These are phyloP conservation scores for Fennellomyces sp. DNA, from an alignment of 371 early-diverging fungal species.

Conservation along the genomic window DNA sequence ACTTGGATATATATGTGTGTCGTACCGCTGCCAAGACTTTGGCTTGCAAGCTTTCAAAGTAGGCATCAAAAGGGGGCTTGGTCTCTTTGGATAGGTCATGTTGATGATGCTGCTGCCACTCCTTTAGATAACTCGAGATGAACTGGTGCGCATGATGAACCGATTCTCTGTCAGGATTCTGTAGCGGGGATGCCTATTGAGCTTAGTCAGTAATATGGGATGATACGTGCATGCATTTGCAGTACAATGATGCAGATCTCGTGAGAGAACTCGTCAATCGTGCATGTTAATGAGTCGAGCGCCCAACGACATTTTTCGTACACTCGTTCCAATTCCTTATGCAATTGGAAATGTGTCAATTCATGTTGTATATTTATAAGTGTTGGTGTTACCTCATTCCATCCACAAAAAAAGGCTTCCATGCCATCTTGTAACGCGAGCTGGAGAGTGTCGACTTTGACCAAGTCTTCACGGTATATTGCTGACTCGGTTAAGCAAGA, in stretches of 20 bases:
- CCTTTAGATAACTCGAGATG: conserved; percentile 5
- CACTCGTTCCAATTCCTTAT: conserved; percentile 4
- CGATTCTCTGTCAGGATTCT: conserved; percentile 3
- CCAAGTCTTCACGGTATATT: conserved; percentile 1
- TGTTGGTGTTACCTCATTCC: conserved; percentile 15
- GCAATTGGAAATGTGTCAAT: too few species aligned
- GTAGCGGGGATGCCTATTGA: conserved; percentile 3
- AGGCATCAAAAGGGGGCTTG: conserved; percentile 2
- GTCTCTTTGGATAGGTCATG: background rate
- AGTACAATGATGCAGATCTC: conserved; percentile 6
- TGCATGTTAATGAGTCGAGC: background rate
- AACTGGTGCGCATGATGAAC: conserved; percentile 4
- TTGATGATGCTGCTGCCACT: conserved; percentile 1
- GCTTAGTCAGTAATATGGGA: background rate
- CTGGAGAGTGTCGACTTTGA: background rate
- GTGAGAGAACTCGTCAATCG: background rate
- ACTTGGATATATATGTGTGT: background rate
- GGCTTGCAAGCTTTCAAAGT: conserved; percentile 2
- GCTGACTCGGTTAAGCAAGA: conserved; percentile 5
- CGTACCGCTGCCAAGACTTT: conserved; percentile 10
- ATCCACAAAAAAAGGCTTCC: conserved; percentile 5
- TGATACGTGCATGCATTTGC: background rate
- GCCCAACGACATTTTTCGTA: background rate
- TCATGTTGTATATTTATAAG: too few species aligned
- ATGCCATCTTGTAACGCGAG: background rate